phyloP scores from a whole-genome alignment of 2,329 filamentous ascomycete genomes.

The Thielaviopsis populi region DNA sequence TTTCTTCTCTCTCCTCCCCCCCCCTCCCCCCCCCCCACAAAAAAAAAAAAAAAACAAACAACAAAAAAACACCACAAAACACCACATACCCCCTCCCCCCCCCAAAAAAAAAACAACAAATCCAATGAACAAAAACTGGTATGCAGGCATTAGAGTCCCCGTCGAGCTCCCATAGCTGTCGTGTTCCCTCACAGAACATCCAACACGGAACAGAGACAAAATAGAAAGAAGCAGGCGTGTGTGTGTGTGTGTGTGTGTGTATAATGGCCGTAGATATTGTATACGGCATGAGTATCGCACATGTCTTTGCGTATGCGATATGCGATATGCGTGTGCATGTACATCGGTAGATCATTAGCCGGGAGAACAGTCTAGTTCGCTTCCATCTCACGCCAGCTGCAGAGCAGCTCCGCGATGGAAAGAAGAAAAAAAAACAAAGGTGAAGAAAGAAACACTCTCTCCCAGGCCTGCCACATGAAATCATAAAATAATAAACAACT shows the following conservation, averaged over 20 bases:
- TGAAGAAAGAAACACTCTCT: neutral
- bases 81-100: neutral
- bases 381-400: neutral
- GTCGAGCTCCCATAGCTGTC: neutral
- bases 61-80: neutral
- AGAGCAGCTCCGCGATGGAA: neutral
- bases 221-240: neutral
- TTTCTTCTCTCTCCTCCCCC: neutral
- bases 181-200: neutral
- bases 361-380: neutral
- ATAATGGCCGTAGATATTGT: neutral
- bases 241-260: neutral
- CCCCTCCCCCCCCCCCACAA: neutral
- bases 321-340: neutral
- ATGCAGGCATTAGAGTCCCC: neutral
- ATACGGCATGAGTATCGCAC: neutral
- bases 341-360: neutral
- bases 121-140: neutral
- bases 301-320: neutral
- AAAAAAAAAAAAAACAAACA: neutral
- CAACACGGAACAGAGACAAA: neutral
- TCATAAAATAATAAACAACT: neutral
- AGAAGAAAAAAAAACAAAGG: neutral
- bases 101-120: neutral
- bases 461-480: slow-evolving; percentile 2